Base-by-base conservation (phyloP, 208 protist genomes). In the Naegleria gruberi region DNA sequence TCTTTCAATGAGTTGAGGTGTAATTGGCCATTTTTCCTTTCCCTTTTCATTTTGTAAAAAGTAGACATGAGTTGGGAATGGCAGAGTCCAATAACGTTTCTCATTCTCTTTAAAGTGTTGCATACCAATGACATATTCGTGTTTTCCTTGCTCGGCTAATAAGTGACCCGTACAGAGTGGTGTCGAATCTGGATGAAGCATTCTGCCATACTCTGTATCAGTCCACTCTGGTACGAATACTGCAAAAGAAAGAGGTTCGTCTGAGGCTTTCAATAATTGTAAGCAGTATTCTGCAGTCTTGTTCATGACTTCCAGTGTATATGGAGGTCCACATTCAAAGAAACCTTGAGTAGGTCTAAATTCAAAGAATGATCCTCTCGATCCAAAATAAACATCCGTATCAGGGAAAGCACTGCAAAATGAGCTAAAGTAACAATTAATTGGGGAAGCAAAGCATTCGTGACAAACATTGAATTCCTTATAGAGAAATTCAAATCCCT, bases 381-480 rank as follows among this genome's bases (percentile, higher is more conserved):
- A 94, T n/a, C 95, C 95, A 91, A 97, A 97, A 45, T 89, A 92
- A 1, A 43, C 73, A 90, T 97, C 96, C 6, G 93, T 96, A 90
- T 97, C 96, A 0, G 94, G 93, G 82, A 97, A 97, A 0, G 96
- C 90, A 57, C 94, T 96, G 87, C 93, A 94, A 90, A 94, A 97
- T 73, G 90, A 90, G 4, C 91, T 91, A 84, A 96, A 94, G 65
- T 96, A 94, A 82, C 93, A 92, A 89, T 97, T 97, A 37, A 97
- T 84, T 42, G 96, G 96, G 3, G 94, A 96, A 23, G 95, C 96
- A 90, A 97, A 97, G 26, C 94, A 95, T 93, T 97, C 96, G 17
- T 92, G 91, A n/a, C 81, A 55, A 34, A 96, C 93, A 43, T 91
- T 89, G 89, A 97, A 95, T 57, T 81, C 55, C 44, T 44, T 26